Base-by-base conservation (phyloP, 345 rosid genomes). In the Eucalyptus sp. region DNA sequence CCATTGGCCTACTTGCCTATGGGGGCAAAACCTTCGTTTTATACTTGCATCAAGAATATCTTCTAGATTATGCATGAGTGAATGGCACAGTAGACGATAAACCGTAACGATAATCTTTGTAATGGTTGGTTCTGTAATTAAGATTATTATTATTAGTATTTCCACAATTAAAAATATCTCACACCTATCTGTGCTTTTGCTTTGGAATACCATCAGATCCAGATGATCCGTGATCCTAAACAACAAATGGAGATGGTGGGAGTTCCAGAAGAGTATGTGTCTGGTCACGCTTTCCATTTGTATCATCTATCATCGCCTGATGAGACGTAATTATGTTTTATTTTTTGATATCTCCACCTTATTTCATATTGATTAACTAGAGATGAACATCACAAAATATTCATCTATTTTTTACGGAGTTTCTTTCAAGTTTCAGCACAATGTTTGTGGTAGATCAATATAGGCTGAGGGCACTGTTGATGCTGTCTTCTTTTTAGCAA, bases 381-480 rank as follows among this genome's bases (percentile, higher is more conserved):
- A 66, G 13, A n/a, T 15, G 79, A 66, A 10, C 79, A 16, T 66
- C 8, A 8, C 79, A 31, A 66, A 31, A 66, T 46, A 79, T 60
- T 56, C n/a, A 48, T 10, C 62, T 41, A 3, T 90, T 22, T 48
- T 86, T 27, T 90, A 91, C 94, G 95, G 98, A 84, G 98, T 98
- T 87, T 96, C 99, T 17, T 95, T 98, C 31, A 98, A 98, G 93
- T 96, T 98, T 92, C 99, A 98, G 91, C 99, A 98, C 89, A 98
- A 98, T 90, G 99, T 98, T 49, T 96, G 99, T 49, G 98, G 99
- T 44, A 93, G 98, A 93, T 98, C 98, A 10, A 96, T 97, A 88
- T 98, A 98, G 31, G 98, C 98, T 7, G 98, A 98, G 93, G 99
- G 99, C 60, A 95, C 99, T 48, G 91, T 98, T 58, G 99, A 98